Evolutionary conservation across 1,284 basidiomycete species (phyloP).

Genomic region (Volvariella volvacea): DNA sequence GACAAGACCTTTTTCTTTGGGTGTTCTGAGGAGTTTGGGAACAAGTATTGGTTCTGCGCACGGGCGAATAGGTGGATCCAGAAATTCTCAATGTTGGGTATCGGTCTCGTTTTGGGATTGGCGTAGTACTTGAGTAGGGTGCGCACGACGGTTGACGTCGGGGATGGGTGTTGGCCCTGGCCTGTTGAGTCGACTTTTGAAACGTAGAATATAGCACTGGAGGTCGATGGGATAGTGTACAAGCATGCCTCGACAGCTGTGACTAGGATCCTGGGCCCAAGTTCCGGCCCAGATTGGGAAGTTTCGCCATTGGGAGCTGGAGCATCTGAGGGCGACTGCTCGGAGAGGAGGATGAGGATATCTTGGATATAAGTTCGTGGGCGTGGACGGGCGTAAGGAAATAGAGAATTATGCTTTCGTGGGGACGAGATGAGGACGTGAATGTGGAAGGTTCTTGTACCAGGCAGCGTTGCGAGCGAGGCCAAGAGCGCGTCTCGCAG

Average conservation of each 20-base stretch:
- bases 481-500: constrained; percentile 64
- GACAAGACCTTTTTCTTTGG: constrained; percentile 69
- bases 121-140: constrained; percentile 68
- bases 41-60: constrained; percentile 88
- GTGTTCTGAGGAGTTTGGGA: constrained; percentile 83
- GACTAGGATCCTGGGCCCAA: constrained; percentile 53
- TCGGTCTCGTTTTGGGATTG: constrained; percentile 57
- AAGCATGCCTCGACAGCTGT: constrained; percentile 80
- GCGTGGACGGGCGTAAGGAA: constrained; percentile 65
- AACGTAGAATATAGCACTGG: constrained; percentile 78
- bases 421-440: constrained; percentile 72
- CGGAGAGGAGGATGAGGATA: constrained; percentile 68
- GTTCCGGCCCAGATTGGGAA: too few relatives aligned
- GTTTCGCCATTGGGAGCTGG: background rate
- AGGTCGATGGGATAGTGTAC: constrained; percentile 69
- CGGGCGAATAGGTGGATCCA: constrained; percentile 91
- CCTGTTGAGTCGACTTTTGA: constrained; percentile 95
- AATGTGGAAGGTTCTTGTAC: constrained; percentile 63
- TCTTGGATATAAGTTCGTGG: constrained; percentile 66
- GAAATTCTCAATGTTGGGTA: constrained; percentile 39
- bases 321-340: constrained; percentile 31
- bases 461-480: constrained; percentile 52
- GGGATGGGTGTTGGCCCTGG: constrained; percentile 51
- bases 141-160: constrained; percentile 64
- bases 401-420: constrained; percentile 64